Base-by-base conservation (phyloP, 2,329 filamentous ascomycete species). In the Epicoccum sorghinum region DNA sequence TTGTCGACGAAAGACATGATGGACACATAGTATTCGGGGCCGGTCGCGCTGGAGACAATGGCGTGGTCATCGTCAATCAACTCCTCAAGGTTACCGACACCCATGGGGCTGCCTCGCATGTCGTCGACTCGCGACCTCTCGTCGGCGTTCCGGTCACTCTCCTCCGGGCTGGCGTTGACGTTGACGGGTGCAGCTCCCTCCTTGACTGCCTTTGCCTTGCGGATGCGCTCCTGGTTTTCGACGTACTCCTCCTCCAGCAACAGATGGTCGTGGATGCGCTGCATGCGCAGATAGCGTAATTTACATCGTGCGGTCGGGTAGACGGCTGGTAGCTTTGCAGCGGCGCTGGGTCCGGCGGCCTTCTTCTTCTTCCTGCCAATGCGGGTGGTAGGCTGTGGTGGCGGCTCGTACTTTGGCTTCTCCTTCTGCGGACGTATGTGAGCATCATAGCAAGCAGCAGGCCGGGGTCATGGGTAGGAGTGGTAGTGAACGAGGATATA, bases 1-100 rank as follows among this genome's bases (percentile, higher is more conserved):
- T 99, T 99, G 82, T 99, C 95, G 63, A 99, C 95, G 70, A 99
- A 99, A 50, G 93, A 97, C 95, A 98, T 98, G 84, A 99, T 99
- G 66, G 93, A 97, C 64, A 99, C 95, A 76, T 98, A 99, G 83
- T 96, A 99, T 77, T 99, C 95, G 1, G 95, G 95, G 0, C 95
- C 95, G 6, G 95, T 98, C 0, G 95, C 96, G 75, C 92, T 96
- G 14, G 93, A 97, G 32, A 99, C 95, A 71, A 99, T 99, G 59
- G 95, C 95, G 71, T 99, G 95, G 79, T 99, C 95, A 75, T 99
- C 95, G 71, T 99, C 95, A 72, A 99, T 99, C 82, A 99, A 89
- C 81, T 99, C 95, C 78, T 99, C 95, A 64, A 99, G 81, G 55
- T 95, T 98, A 60, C 95, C 95, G 38, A 99, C 95, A 18, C 95